phyloP scores from a whole-genome alignment of 2,329 filamentous ascomycete species.

The Lachnellula occidentalis region DNA sequence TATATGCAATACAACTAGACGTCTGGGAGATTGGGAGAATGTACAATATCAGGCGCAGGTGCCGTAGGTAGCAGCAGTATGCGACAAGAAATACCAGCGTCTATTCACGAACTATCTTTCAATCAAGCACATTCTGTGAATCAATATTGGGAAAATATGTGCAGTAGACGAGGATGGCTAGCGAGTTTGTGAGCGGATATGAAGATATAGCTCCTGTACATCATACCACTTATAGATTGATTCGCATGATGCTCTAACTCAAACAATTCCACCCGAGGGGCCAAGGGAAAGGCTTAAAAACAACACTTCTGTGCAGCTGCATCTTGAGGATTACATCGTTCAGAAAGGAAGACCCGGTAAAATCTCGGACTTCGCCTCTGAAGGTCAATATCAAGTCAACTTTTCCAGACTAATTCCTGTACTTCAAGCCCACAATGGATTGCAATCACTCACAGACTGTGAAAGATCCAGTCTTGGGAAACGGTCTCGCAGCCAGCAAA shows the following conservation, averaged over 20 bases:
- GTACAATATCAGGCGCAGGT: conserved; percentile 31
- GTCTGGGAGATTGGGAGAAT: conserved; percentile 16
- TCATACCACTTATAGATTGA: no score
- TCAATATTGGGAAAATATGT: background rate
- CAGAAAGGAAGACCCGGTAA: background rate
- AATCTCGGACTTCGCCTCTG: background rate
- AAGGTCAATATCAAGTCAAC: background rate
- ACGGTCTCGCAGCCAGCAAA: conserved; percentile 20
- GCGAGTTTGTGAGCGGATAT: no score
- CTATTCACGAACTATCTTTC: background rate
- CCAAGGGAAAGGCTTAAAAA: no score
- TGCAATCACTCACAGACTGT: conserved; percentile 13
- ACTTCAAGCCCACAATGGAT: background rate
- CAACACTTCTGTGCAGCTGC: no score
- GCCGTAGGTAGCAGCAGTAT: conserved; percentile 27
- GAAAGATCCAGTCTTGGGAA: conserved; percentile 11
- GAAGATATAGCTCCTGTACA: no score
- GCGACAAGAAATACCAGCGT: conserved; percentile 1
- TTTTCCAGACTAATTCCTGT: background rate
- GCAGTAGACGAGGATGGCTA: no score
- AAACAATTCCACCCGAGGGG: no score
- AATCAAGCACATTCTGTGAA: background rate
- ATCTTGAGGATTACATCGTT: background rate
- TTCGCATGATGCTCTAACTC: no score
- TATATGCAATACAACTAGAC: conserved; percentile 98